Percentiles rank a stretch among this genome's conserved stretches.
These are phyloP conservation scores for Lepiota subincarnata DNA, from an alignment of 768 basidiomycete genomes.

Conservation along the genomic window DNA sequence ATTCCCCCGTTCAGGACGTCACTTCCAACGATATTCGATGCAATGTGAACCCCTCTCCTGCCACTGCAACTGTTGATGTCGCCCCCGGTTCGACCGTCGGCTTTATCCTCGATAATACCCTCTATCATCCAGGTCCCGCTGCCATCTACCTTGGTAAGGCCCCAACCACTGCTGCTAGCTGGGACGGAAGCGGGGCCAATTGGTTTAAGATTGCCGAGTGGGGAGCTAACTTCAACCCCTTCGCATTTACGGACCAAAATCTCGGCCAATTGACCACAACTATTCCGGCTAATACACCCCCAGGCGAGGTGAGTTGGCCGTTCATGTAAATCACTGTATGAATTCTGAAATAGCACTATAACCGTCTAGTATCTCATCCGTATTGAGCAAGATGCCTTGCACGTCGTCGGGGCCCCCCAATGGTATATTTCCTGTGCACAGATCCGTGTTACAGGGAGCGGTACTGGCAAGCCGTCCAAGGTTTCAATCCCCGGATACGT, in stretches of 20 bases:
- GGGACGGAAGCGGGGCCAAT: conserved; percentile 44
- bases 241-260: conserved; percentile 29
- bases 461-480: conserved; percentile 39
- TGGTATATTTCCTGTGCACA: conserved; percentile 48
- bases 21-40: conserved; percentile 30
- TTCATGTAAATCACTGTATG: background rate
- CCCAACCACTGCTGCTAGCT: conserved; percentile 34
- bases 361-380: conserved; percentile 34
- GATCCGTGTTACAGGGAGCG: conserved; percentile 39
- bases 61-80: conserved; percentile 33
- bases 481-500: conserved; percentile 50
- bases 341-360: background rate
- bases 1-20: conserved; percentile 28
- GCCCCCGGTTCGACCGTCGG: conserved; percentile 35
- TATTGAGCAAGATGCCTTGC: conserved; percentile 44
- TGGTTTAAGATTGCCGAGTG: conserved; percentile 52
- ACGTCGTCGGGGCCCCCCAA: conserved; percentile 41
- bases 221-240: conserved; percentile 35
- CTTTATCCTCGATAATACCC: conserved; percentile 36
- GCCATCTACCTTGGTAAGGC: conserved; percentile 48
- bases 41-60: conserved; percentile 30
- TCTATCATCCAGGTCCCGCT: conserved; percentile 41
- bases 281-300: conserved; percentile 31
- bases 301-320: conserved; percentile 26
- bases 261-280: conserved; percentile 27